Base-by-base conservation (phyloP, 345 rosid species). In the Ceriops zippeliana region DNA sequence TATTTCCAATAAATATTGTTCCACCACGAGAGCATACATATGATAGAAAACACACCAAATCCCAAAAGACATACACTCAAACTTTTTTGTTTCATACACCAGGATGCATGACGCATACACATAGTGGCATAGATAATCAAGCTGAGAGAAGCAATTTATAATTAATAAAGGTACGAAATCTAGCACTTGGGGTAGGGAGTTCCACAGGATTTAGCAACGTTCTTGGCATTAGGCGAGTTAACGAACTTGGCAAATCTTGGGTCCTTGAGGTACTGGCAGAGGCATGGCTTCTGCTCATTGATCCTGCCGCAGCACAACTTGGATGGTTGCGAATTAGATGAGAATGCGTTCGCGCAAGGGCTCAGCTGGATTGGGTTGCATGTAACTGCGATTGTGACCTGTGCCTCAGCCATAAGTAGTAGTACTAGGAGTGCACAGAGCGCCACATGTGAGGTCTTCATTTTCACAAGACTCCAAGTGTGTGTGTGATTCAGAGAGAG, bases 101-200 rank as follows among this genome's bases (percentile, higher is more conserved):
- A 3, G 4, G 20, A 27, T 57, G 15, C 58, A 65, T 31, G 30
- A 64, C 32, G 56, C 72, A 56, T 13, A 42, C 49, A 42, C 49
- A 42, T 11, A 42, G 49, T 42, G 49, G 49, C 49, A 42, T 42
- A 3, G 49, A 42, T 42, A 21, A 58, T 8, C 59, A 73, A 60
- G 46, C 11, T 54, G 38, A 70, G 46, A 70, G 32, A 42, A 58
- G 16, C 4, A 15, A 32, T 21, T 56, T 2, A 34, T 13, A 2
- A 10, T 49, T 24, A 31, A 4, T 30, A 21, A 19, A 21, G 19
- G 10, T 0, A 35, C 2, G 28, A 19, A 5, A 68, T 70, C 77
- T 80, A 93, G 80, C 98, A 93, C 79, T 75, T 88, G 56, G 98
- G 98, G 82, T 82, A 86, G 30, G 98, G 88, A 65, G 95, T 88